Base-by-base conservation (phyloP, 2,329 filamentous ascomycete species). In the Beauveria sp. region DNA sequence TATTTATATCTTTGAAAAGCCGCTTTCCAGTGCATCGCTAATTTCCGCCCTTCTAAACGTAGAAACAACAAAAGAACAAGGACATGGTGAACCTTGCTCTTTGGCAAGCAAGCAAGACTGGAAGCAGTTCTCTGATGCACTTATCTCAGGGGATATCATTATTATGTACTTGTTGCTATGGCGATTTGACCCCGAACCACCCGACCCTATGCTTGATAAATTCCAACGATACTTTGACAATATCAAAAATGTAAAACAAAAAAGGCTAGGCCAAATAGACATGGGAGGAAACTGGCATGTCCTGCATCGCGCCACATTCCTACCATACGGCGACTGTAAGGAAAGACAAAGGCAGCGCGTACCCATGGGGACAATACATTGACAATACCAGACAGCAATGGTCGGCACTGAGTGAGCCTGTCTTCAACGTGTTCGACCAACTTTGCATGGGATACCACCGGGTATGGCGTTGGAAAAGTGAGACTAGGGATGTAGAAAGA, bases 91-190 rank as follows among this genome's bases (percentile, higher is more conserved):
- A 6, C 34, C 34, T 16, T 37, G 34, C 14, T 37, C 34, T 37
- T 37, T 37, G 12, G 14, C 12, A 37, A 16, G 34, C 12, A 14
- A 37, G 14, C 34, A 37, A 37, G 34, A 16, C 14, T 8, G 46
- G 12, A 16, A 28, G 22, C 46, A 28, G 28, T 14, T 48, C 16
- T 28, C 20, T 53, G 12, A 22, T 40, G 34, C 3, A 48, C 12
- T 28, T 48, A 7, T 40, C 20, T 22, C 55, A 50, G 14, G 16
- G 56, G 47, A 52, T 59, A 52, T 59, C 56, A 52, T 59, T 52
- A 59, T 59, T 59, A 59, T 59, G 26, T 59, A 52, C 56, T 54
- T 54, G 28, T 47, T 59, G 48, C 50, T 59, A 53, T 59, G 50
- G 48, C 57, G 26, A 47, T 34, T 40, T 40, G 56, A 12, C 47